Percentiles rank a stretch among this genome's conserved stretches.
Evolutionary conservation across 2,329 filamentous ascomycete species (phyloP).

Genomic region (Lojkania enalia): DNA sequence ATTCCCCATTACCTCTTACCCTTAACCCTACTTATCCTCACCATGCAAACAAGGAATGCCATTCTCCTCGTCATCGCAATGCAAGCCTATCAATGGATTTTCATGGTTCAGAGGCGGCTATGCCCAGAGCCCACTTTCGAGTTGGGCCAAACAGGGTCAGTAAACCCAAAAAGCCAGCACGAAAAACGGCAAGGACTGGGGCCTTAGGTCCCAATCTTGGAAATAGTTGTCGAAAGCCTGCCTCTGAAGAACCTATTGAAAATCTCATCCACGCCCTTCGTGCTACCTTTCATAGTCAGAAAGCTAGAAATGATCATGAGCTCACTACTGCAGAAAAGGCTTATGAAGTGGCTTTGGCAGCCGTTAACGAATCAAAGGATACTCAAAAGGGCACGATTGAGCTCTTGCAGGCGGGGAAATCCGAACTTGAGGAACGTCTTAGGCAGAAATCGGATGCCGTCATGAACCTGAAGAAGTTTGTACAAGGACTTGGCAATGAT

Average conservation of each 20-base stretch:
- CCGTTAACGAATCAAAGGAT: conserved; percentile 1
- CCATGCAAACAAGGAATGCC: too few relatives aligned
- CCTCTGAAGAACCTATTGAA: too few relatives aligned
- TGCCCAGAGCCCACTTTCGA: too few relatives aligned
- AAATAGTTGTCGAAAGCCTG: too few relatives aligned
- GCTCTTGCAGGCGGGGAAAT: conserved; percentile 1
- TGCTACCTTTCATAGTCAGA: neutral
- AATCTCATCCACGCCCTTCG: neutral
- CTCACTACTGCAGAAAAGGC: neutral
- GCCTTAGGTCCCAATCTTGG: too few relatives aligned
- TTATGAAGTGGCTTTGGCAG: neutral
- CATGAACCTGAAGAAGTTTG: conserved; percentile 27
- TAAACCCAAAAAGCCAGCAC: neutral
- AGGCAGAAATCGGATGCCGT: conserved; percentile 17
- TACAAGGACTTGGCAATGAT: conserved; percentile 34
- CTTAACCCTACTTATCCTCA: too few relatives aligned
- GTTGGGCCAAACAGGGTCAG: too few relatives aligned
- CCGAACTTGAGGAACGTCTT: conserved; percentile 5
- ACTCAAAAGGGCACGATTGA: conserved; percentile 1
- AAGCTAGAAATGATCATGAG: neutral
- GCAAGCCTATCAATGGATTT: too few relatives aligned
- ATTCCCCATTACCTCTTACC: too few relatives aligned
- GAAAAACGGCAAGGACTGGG: too few relatives aligned
- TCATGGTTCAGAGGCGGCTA: too few relatives aligned
- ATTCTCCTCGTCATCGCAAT: too few relatives aligned